Base-by-base conservation (phyloP, 352 stramenopile genomes). In the Phytophthora litchii region DNA sequence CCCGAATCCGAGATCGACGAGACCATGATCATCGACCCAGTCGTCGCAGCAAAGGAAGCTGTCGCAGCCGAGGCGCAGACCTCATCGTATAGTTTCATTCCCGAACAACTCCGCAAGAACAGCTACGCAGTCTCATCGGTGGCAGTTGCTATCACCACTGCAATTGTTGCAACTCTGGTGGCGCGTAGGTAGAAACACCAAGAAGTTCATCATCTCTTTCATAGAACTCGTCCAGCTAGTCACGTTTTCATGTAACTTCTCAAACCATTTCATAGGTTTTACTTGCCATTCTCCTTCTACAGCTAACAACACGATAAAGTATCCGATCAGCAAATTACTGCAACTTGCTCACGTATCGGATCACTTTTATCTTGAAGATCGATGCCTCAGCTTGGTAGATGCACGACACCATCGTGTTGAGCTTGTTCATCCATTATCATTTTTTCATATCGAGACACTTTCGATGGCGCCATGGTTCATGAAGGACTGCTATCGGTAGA, bases 91-190 rank as follows among this genome's bases (percentile, higher is more conserved):
- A 50, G 50, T 31, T 70, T 63, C 36, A 56, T 74, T n/a, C 51
- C 63, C 3, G 52, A 63, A 32, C 57, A 47, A 47, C 16, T 72
- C 4, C 54, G 65, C 27, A 60, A 66, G 14, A 63, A 70, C 50
- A 60, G 65, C 65, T 74, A 74, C 50, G 60, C 55, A 0, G 45
- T 66, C n/a, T 74, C 65, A 11, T 74, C 65, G 2, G 54, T 74
- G 11, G 65, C 54, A 12, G 54, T 70, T 17, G 65, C 60, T 23
- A 25, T 74, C 45, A 53, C 46, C 6, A 70, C 65, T 23, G 60
- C 46, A 44, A 60, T 74, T 37, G 49, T 47, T 16, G 65, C 65
- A n/a, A 60, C 65, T 16, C 20, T 74, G 4, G 37, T 67, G n/a
- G 54, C 65, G 12, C 65, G 65, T 48, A 67, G 54, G 37, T 74